Conservation (phyloP, 1,284 basidiomycete species). For the Cryptococcus neoformans region DNA sequence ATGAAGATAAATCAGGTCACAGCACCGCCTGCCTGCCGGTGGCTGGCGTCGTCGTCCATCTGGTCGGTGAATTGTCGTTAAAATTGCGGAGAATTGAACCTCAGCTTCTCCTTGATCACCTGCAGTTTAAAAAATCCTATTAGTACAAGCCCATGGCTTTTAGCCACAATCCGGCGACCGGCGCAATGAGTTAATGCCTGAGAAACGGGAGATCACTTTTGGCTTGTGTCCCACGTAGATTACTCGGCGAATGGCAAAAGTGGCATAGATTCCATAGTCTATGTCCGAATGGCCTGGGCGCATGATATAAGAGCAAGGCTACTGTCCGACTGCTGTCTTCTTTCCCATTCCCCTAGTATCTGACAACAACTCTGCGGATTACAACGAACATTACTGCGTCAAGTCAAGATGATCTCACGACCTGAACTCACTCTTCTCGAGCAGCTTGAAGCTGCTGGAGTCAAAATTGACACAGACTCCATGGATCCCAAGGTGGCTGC, state of each 20-base stretch:
- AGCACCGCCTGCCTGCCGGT: too few species aligned
- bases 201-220: too few species aligned
- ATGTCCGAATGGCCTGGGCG: background rate
- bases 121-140: too few species aligned
- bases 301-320: background rate
- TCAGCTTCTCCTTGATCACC: too few species aligned
- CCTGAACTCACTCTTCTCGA: conserved; percentile 25
- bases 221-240: background rate
- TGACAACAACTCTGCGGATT: background rate
- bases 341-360: background rate
- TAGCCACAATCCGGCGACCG: too few species aligned
- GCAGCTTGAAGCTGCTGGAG: conserved; percentile 29
- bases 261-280: background rate
- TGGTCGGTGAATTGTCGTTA: too few species aligned
- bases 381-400: background rate
- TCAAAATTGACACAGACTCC: conserved; percentile 33
- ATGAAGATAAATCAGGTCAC: too few species aligned
- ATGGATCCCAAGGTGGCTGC: conserved; percentile 27
- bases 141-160: too few species aligned
- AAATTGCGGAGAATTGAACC: too few species aligned
- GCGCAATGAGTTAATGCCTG: too few species aligned
- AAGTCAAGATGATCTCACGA: conserved; percentile 15
- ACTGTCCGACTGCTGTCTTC: background rate
- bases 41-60: too few species aligned
- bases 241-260: conserved; percentile 1